Percentiles rank a stretch among this genome's conserved stretches.
Conservation (phyloP, 73 alveolate genomes). For the Paramecium sexaurelia region DNA sequence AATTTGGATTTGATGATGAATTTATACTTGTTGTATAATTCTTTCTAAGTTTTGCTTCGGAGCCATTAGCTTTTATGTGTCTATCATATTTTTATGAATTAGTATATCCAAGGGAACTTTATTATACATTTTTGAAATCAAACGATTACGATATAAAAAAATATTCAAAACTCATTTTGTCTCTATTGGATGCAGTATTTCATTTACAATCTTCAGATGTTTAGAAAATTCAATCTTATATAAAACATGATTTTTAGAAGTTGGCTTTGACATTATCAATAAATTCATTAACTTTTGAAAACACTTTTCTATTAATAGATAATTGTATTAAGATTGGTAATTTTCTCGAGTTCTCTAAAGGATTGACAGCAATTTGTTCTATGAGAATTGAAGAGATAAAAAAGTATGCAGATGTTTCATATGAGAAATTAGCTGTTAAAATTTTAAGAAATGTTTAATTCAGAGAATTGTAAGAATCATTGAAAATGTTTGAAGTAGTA, state of each 20-base stretch:
- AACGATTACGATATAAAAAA: slow-evolving; percentile 21
- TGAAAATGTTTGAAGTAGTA: neutral
- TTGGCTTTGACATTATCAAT: slow-evolving; percentile 8
- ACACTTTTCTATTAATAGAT: neutral
- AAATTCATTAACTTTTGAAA: slow-evolving; percentile 45
- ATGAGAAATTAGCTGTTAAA: slow-evolving; percentile 12
- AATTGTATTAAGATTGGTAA: neutral
- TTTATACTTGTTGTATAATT: neutral
- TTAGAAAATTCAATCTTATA: neutral
- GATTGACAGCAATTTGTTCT: slow-evolving; percentile 31
- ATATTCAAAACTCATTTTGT: neutral
- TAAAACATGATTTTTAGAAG: slow-evolving; percentile 34
- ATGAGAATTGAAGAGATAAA: slow-evolving; percentile 17
- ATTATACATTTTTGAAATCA: slow-evolving; percentile 9
- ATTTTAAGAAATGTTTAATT: slow-evolving; percentile 23
- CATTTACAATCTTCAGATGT: neutral
- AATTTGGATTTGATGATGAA: slow-evolving; percentile 55
- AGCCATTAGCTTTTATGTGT: slow-evolving; percentile 41
- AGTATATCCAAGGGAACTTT: slow-evolving; percentile 35
- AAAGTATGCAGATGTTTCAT: slow-evolving; percentile 48
- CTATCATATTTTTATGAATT: slow-evolving; percentile 27
- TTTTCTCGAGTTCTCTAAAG: slow-evolving; percentile 29
- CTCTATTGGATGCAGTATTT: slow-evolving; percentile 7
- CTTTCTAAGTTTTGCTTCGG: slow-evolving; percentile 42
- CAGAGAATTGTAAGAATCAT: neutral